phyloP scores from a whole-genome alignment of 495 filamentous ascomycete genomes.

The Acidiella bohemica region DNA sequence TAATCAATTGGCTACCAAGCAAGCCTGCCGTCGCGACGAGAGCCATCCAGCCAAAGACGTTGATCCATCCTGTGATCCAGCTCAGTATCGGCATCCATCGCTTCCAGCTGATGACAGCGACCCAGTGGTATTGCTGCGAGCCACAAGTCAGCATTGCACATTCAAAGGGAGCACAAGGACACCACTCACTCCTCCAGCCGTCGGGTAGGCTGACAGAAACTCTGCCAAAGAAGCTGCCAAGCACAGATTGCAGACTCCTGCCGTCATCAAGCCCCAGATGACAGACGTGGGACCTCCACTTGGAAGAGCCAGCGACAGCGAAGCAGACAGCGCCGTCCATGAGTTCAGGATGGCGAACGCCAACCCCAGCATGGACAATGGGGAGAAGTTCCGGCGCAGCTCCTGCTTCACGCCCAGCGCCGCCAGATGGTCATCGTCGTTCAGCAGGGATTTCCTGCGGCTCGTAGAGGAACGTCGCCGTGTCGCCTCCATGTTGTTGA shows the following conservation, averaged over 20 bases:
- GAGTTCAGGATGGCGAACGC: constrained; percentile 49
- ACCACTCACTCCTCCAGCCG: constrained; percentile 52
- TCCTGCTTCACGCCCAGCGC: constrained; percentile 28
- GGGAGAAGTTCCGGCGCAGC: constrained; percentile 33
- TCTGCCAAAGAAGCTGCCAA: constrained; percentile 59
- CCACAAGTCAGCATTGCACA: not conserved
- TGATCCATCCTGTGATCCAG: constrained; percentile 66
- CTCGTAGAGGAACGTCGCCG: too few relatives aligned
- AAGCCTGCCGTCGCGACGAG: constrained; percentile 27
- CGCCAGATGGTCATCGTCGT: constrained; percentile 29
- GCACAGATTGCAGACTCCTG: constrained; percentile 58
- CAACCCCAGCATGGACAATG: constrained; percentile 31
- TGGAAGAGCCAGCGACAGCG: constrained; percentile 39
- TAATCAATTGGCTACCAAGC: constrained; percentile 34
- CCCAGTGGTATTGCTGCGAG: constrained; percentile 52
- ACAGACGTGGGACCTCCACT: constrained; percentile 41
- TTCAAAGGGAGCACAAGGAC: constrained; percentile 37
- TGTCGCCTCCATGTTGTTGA: too few relatives aligned
- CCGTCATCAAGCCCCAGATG: constrained; percentile 51
- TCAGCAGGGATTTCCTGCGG: constrained; percentile 16
- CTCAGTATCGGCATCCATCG: constrained; percentile 48
- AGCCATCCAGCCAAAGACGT: constrained; percentile 56
- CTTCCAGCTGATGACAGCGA: constrained; percentile 47
- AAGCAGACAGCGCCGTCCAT: constrained; percentile 45
- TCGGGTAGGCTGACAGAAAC: constrained; percentile 61